Conservation (phyloP, 192 early-diverging fungal species). For the Gaertneriomyces sp. region DNA sequence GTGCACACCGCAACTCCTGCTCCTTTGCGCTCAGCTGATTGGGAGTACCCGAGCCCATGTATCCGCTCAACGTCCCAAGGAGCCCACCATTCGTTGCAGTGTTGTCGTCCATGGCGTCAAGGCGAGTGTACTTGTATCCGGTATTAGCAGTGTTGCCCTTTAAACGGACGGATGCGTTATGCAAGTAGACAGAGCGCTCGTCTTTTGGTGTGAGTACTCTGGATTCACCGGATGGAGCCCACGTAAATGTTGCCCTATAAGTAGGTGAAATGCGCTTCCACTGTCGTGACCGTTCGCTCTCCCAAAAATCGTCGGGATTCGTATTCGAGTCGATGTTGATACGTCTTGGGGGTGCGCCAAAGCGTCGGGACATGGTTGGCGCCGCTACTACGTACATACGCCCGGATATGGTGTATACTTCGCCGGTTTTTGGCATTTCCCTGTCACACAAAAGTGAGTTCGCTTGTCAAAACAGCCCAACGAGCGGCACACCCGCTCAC, state of each 20-base stretch:
- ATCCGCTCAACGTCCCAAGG: conserved; percentile 2
- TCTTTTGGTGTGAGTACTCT: neutral
- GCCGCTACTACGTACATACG: conserved; percentile 68
- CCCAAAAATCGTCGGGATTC: conserved; percentile 64
- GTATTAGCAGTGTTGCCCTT: conserved; percentile 34
- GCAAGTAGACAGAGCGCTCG: conserved; percentile 14
- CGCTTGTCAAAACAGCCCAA: neutral
- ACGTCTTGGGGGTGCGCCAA: conserved; percentile 34
- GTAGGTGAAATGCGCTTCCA: conserved; percentile 56
- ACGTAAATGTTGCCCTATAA: conserved; percentile 65
- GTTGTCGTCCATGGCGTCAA: conserved; percentile 49
- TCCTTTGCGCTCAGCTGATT: conserved; percentile 21
- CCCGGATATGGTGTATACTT: conserved; percentile 64
- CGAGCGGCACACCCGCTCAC: conserved; percentile 32
- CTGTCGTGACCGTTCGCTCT: conserved; percentile 50
- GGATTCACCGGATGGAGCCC: conserved; percentile 61
- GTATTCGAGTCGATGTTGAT: conserved; percentile 14
- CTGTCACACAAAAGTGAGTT: conserved; percentile 35
- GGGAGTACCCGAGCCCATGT: neutral
- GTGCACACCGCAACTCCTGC: conserved; percentile 52
- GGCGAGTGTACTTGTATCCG: conserved; percentile 56
- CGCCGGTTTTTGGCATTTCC: conserved; percentile 67
- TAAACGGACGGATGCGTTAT: conserved; percentile 11
- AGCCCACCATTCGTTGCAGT: neutral
- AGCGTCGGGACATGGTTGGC: conserved; percentile 64